These are phyloP conservation scores for Candida succiphila DNA, from an alignment of 805 yeast genomes.

Conservation along the genomic window DNA sequence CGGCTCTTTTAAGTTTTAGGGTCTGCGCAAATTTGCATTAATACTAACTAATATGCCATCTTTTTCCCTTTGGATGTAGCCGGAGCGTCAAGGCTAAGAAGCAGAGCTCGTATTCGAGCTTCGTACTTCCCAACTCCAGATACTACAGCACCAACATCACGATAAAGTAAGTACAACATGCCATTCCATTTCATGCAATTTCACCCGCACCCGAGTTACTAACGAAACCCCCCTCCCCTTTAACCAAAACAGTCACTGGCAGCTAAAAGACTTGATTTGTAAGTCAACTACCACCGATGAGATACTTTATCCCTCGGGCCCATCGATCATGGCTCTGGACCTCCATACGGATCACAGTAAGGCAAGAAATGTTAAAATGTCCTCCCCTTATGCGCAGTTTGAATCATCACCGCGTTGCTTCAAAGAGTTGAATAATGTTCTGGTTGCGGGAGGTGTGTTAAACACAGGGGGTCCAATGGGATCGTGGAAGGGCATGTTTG, in stretches of 20 bases:
- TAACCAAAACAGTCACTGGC: conserved; percentile 10
- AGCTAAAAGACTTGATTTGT: conserved; percentile 58
- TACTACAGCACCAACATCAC: conserved; percentile 24
- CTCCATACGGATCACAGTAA: conserved; percentile 12
- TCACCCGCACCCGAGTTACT: too few species aligned
- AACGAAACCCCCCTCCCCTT: background rate
- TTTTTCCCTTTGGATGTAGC: too few species aligned
- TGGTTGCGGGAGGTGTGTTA: conserved; percentile 38
- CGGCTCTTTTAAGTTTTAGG: too few species aligned
- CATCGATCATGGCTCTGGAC: conserved; percentile 37
- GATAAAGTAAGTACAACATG: conserved; percentile 26
- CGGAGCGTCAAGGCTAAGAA: too few species aligned
- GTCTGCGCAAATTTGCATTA: too few species aligned
- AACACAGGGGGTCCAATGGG: conserved; percentile 12
- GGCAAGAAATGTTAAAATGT: conserved; percentile 14
- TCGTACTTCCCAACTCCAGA: conserved; percentile 11
- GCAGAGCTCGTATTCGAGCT: conserved; percentile 6
- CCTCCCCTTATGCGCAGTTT: conserved; percentile 32
- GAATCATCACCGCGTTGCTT: conserved; percentile 67
- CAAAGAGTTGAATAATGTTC: conserved; percentile 40
- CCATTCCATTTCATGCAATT: background rate
- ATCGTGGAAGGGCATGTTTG: conserved; percentile 53
- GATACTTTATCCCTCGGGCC: conserved; percentile 51
- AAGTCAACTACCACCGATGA: conserved; percentile 33
- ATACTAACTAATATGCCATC: too few species aligned